Base-by-base conservation (phyloP, 2,329 filamentous ascomycete species). In the Alternaria ethzedia region DNA sequence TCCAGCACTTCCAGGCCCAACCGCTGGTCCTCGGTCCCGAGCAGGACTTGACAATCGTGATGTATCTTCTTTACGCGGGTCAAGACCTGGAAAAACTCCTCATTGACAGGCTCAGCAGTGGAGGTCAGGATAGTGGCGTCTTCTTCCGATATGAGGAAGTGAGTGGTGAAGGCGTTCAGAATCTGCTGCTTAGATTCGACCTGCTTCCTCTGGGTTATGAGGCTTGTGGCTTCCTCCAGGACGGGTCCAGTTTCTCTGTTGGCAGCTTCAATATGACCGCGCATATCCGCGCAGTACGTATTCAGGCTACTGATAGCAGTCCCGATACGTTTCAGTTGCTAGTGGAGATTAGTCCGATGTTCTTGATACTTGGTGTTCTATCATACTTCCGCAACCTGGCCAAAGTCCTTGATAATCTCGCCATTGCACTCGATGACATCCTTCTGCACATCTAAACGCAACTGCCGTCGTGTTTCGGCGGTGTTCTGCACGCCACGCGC, bases 361-460 rank as follows among this genome's bases (percentile, higher is more conserved):
- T 56, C 51, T 23, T 26, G 26, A 54, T 41, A 13, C 32, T 43
- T 41, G 41, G 50, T 54, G 32, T 17, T 50, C 20, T 10, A 46
- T 17, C 47, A 15, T 49, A 75, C 73, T 86, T 96, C 92, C 28
- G 94, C 93, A 68, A 99, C 93, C 59, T 89, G 87, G 36, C 94
- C 93, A 81, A 98, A 98, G 76, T 97, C 93, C 57, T 88, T 85
- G 62, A 98, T 89, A 67, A 98, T 92, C 68, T 93, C 89, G 54
- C 92, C 94, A 87, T 98, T 97, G 81, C 91, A 94, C 68, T 95
- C 89, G 60, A 98, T 94, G 41, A 97, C 92, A 76, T 98, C 94
- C 78, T 91, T 95, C 77, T 98, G 94, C 2, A 97, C 86, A 76
- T 96, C 90, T 1, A 97, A 81, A 15, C 94, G 89, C 15, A 98